A percentile compares a stretch with the other conserved stretches of the same genome.
These are phyloP conservation scores for Graphiopsis chlorocephala DNA, from an alignment of 2,329 filamentous ascomycete genomes.

Conservation along the genomic window DNA sequence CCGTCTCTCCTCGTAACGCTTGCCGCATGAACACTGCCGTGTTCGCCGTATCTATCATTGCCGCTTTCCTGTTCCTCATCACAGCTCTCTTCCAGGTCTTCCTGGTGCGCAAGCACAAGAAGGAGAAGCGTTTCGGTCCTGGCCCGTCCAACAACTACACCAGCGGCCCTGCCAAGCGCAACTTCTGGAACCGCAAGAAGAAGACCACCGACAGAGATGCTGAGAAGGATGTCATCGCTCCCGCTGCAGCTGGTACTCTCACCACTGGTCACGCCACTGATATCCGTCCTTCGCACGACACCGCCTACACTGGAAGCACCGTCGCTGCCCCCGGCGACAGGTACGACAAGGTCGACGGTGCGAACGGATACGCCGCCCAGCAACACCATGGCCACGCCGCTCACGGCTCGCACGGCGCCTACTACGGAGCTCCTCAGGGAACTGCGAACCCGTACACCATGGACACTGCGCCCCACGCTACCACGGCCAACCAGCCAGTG, in stretches of 20 bases:
- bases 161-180: constrained; percentile 50
- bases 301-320: constrained; percentile 50
- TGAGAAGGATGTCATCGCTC: constrained; percentile 42
- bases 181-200: constrained; percentile 41
- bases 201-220: constrained; percentile 35
- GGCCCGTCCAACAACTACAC: constrained; percentile 67
- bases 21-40: constrained; percentile 75
- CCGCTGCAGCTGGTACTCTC: constrained; percentile 25
- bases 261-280: constrained; percentile 32
- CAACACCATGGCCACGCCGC: constrained; percentile 18
- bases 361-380: constrained; percentile 21
- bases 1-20: constrained; percentile 53
- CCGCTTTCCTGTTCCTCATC: constrained; percentile 73
- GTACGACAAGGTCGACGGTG: constrained; percentile 30
- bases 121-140: constrained; percentile 70
- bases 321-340: constrained; percentile 37
- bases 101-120: constrained; percentile 68
- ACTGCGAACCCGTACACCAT: constrained; percentile 42
- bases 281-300: constrained; percentile 49
- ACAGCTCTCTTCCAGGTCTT: constrained; percentile 67
- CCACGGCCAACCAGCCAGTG: constrained; percentile 12
- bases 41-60: constrained; percentile 76
- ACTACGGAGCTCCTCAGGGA: constrained; percentile 46
- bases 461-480: constrained; percentile 18
- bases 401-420: constrained; percentile 38